Evolutionary conservation across 1,139 yeast species (phyloP), one percentile per base, ranked within the genome.

Genomic region (Kluyveromyces sp.): DNA sequence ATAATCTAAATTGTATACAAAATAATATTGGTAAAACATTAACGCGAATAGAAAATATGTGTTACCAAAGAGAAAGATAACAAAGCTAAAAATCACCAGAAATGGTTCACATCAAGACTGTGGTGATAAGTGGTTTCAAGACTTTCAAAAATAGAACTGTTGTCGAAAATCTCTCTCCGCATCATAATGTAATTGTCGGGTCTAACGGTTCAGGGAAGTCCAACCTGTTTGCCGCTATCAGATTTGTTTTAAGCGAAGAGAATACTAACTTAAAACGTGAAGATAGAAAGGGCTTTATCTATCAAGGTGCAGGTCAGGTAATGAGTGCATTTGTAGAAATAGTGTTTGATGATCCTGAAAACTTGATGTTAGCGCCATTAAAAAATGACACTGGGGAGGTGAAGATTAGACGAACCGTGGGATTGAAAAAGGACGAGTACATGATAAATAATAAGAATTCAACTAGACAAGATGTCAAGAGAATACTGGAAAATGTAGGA

Each of bases 161-260:
- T 7, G 78, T 92, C 21, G 95, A 86, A 42, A 73, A 77, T 30
- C 70, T 92, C 45, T 83, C 95, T 0, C 94, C 95, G 0, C 78
- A 79, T 50, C 86, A 83, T 62, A 92, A 92, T 65, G 95, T 90
- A 30, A 89, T 92, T 10, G 88, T 92, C 31, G 99, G 99, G 3
- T 71, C 96, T 45, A 92, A 92, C 65, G 99, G 99, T 15, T 85
- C 96, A 5, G 99, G 99, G 15, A 92, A 92, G 65, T 87, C 96
- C 43, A 92, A 92, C 65, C 86, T 94, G 68, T 92, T 92, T 65
- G 92, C 96, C 21, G 98, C 98, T 7, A 86, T 92, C 49, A 72
- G 97, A 51, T 94, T 90, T 67, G 97, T 90, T 7, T 68, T 92
- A 37, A 84, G 95, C 46, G 97, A 90, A 64, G 96, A 94, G 33